These are phyloP conservation scores for Beauveria varroae DNA, from an alignment of 2,329 filamentous ascomycete genomes.

Conservation along the genomic window DNA sequence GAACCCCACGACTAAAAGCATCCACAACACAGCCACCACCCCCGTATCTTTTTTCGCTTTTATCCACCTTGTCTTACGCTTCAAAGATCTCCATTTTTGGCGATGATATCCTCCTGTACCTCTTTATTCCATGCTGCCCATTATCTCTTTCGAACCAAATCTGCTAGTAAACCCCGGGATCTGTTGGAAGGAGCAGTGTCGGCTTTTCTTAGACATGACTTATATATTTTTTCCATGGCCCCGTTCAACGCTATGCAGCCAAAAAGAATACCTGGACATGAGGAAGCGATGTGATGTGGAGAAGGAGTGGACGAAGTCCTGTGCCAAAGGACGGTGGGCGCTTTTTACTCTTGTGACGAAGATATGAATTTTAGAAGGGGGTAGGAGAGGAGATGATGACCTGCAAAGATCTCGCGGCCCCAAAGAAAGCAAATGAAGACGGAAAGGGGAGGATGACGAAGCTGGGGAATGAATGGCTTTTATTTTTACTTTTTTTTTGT, in stretches of 20 bases:
- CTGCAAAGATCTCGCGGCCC: conserved; percentile 1
- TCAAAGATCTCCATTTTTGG: conserved; percentile 5
- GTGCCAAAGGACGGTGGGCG: neutral
- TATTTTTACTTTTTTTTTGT: neutral
- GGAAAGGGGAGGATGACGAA: neutral
- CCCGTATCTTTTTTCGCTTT: conserved; percentile 8
- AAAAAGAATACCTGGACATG: neutral
- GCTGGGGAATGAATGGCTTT: neutral
- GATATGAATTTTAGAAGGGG: neutral
- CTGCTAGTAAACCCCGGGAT: neutral
- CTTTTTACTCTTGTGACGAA: neutral
- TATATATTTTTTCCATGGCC: neutral
- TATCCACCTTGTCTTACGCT: neutral
- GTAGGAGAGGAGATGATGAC: neutral
- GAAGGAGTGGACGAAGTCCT: neutral
- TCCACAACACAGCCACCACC: neutral
- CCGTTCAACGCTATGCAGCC: neutral
- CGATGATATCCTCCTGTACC: conserved; percentile 9
- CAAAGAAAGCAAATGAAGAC: neutral
- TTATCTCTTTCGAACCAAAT: neutral
- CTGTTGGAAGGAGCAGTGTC: conserved; percentile 5
- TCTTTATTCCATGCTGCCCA: neutral
- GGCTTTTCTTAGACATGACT: conserved; percentile 8
- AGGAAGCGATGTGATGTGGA: neutral
- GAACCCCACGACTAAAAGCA: neutral